Base-by-base conservation (phyloP, 352 stramenopile species). In the Phytophthora cactorum region DNA sequence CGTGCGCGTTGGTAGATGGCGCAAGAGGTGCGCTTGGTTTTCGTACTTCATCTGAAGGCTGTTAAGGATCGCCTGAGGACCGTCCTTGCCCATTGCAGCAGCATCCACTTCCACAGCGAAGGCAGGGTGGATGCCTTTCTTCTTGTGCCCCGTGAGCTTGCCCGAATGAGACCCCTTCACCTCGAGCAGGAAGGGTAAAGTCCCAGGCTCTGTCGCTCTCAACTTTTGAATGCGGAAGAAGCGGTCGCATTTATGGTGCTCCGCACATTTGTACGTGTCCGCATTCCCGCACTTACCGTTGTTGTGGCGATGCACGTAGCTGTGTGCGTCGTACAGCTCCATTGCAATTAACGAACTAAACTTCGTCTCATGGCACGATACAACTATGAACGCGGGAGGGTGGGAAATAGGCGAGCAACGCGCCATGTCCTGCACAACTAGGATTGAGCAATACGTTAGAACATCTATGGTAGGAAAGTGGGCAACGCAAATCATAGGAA, bases 351-450 rank as follows among this genome's bases (percentile, higher is more conserved):
- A 8, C 12, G 39, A 9, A 22, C 12, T 22, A 5, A 22, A 22
- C 14, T 45, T 45, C 2, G 39, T 25, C 11, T 45, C 39, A 8
- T 45, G 39, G 12, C 15, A 5, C 14, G 39, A 45, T 22, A 45
- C 39, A 31, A 54, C 78, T 51, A 52, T 89, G 15, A 38, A 22
- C 11, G 39, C 12, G 39, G 10, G 39, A 45, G 4, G 39, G 15
- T 3, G 14, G 39, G 39, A n/a, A 22, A 45, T 22, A 45, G 14
- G 39, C 11, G 39, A 45, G 39, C 4, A 8, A 8, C 15, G 39
- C 39, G 4, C 2, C 14, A 45, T 45, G 39, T 4, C 39, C 36
- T 45, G 15, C 5, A 22, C 14, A 45, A 45, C 8, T 1, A 43
- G 12, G 36, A 43, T 43, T 8, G 39, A 45, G 11, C 12, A 3